phyloP scores from a whole-genome alignment of 2,329 filamentous ascomycete species.

The Fusarium chlamydosporum region DNA sequence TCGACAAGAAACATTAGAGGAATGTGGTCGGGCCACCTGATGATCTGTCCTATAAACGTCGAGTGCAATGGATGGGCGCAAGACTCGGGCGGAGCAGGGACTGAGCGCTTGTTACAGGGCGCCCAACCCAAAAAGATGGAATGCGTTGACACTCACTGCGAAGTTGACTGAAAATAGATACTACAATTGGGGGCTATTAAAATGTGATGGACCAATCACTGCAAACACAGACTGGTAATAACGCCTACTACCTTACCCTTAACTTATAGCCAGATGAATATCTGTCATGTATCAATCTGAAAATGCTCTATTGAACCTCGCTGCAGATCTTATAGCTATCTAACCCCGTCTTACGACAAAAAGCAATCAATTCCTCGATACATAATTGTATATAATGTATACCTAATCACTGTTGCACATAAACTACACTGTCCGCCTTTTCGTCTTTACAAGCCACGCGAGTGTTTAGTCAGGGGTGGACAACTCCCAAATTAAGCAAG shows the following conservation, averaged over 20 bases:
- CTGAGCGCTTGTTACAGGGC: conserved; percentile 42
- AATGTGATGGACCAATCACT: conserved; percentile 20
- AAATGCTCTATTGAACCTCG: conserved; percentile 6
- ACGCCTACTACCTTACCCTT: not conserved
- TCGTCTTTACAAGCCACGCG: conserved; percentile 27
- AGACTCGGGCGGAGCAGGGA: conserved; percentile 47
- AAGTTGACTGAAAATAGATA: conserved; percentile 23
- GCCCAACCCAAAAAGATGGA: conserved; percentile 11
- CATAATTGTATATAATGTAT: not conserved
- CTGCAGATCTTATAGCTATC: conserved; percentile 12
- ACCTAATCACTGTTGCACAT: not conserved
- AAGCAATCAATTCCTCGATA: not conserved
- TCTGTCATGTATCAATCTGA: conserved; percentile 3
- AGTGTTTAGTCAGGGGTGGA: conserved; percentile 33
- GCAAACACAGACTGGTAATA: not conserved
- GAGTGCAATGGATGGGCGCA: conserved; percentile 40
- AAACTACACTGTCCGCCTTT: not conserved
- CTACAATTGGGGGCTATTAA: conserved; percentile 8
- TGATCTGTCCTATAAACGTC: conserved; percentile 41
- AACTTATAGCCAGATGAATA: not conserved
- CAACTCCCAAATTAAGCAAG: conserved; percentile 32
- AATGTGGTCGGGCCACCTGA: conserved; percentile 43
- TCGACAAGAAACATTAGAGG: conserved; percentile 35
- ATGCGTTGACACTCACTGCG: not conserved
- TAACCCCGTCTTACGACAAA: conserved; percentile 5